These are phyloP conservation scores for Mycena citricolor DNA, from an alignment of 1,284 basidiomycete species.

Conservation along the genomic window DNA sequence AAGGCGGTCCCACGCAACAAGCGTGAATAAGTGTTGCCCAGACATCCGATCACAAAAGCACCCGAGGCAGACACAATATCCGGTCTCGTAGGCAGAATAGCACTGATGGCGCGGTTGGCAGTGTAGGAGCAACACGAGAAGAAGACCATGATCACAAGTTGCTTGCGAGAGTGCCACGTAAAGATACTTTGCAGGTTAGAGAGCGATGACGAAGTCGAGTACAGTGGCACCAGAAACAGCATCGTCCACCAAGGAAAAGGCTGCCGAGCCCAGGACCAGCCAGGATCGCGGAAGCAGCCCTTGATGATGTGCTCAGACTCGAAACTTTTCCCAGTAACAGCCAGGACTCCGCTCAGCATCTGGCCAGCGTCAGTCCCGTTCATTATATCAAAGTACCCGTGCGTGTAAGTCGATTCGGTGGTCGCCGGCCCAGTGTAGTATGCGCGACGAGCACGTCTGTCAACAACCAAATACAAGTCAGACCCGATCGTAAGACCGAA, in stretches of 20 bases:
- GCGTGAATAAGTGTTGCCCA: constrained; percentile 81
- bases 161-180: constrained; percentile 29
- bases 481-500: constrained; percentile 86
- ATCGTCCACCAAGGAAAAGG: constrained; percentile 76
- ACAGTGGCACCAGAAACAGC: constrained; percentile 77
- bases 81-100: constrained; percentile 48
- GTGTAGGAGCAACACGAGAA: constrained; percentile 79
- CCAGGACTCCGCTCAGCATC: constrained; percentile 59
- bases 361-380: constrained; percentile 52
- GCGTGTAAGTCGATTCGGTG: constrained; percentile 44
- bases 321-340: constrained; percentile 45
- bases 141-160: constrained; percentile 75
- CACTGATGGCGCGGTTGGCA: constrained; percentile 60
- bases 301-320: constrained; percentile 48
- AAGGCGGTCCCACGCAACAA: constrained; percentile 80
- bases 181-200: constrained; percentile 71
- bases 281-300: constrained; percentile 72
- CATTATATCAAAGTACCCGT: constrained; percentile 61
- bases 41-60: constrained; percentile 78
- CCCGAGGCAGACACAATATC: constrained; percentile 73
- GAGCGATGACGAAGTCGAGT: constrained; percentile 76
- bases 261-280: constrained; percentile 77
- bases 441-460: constrained; percentile 58
- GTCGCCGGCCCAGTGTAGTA: constrained; percentile 41
- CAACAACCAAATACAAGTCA: constrained; percentile 78